A percentile compares a stretch with the other conserved stretches of the same genome.
These are phyloP conservation scores for Pyrenophora graminea DNA, from an alignment of 2,329 filamentous ascomycete species.

Conservation along the genomic window DNA sequence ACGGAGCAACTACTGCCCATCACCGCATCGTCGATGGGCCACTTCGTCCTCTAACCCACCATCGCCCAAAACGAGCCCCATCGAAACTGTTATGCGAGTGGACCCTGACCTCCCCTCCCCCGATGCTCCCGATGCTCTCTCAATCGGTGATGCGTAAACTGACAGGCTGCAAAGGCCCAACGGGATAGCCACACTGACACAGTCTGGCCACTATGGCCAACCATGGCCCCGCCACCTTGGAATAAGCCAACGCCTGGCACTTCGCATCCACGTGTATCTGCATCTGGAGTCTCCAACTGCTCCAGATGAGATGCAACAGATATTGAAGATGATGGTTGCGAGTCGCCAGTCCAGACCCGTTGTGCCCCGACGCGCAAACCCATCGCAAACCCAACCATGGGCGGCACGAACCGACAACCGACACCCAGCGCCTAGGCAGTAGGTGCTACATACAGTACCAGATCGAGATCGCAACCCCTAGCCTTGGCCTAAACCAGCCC, in stretches of 20 bases:
- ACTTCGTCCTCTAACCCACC: constrained; percentile 5
- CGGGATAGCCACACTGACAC: neutral
- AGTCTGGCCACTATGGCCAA: neutral
- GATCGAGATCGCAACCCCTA: constrained; percentile 16
- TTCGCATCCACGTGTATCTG: too few relatives aligned
- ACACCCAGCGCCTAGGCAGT: neutral
- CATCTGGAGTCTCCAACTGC: too few relatives aligned
- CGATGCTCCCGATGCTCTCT: constrained; percentile 9
- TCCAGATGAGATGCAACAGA: neutral
- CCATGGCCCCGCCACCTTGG: neutral
- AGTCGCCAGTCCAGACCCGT: constrained; percentile 5
- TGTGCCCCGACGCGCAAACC: neutral
- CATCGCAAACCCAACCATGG: neutral
- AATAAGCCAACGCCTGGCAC: neutral
- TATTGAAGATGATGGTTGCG: neutral
- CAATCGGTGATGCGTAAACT: constrained; percentile 12
- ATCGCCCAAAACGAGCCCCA: constrained; percentile 6
- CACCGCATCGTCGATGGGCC: constrained; percentile 28
- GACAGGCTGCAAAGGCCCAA: too few relatives aligned
- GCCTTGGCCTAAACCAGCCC: neutral
- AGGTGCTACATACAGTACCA: neutral
- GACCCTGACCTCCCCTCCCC: neutral
- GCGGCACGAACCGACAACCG: constrained; percentile 15
- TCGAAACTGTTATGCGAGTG: constrained; percentile 6
- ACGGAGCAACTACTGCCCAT: constrained; percentile 1